These are phyloP conservation scores for Cairneyella variabilis DNA, from an alignment of 495 filamentous ascomycete genomes.

Conservation along the genomic window DNA sequence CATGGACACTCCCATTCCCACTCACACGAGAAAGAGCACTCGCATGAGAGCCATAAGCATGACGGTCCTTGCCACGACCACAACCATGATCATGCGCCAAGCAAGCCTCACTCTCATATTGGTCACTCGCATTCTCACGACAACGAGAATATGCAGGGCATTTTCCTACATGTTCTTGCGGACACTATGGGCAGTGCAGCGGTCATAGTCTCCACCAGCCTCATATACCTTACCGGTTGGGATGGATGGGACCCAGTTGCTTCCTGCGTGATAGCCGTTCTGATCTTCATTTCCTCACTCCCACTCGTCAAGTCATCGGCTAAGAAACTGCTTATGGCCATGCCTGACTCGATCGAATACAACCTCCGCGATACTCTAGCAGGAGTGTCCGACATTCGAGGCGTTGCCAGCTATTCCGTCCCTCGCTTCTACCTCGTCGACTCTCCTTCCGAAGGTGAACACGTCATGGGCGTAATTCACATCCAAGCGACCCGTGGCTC, in stretches of 20 bases:
- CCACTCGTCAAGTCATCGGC: conserved; percentile 86
- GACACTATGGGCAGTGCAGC: conserved; percentile 93
- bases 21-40: conserved; percentile 6
- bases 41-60: conserved; percentile 6
- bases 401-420: conserved; percentile 80
- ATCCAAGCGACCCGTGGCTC: conserved; percentile 66
- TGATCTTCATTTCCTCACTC: conserved; percentile 85
- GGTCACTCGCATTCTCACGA: conserved; percentile 59
- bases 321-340: conserved; percentile 71
- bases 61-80: conserved; percentile 12
- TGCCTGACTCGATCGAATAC: conserved; percentile 86
- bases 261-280: conserved; percentile 85
- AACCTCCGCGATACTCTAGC: conserved; percentile 79
- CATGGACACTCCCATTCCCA: conserved; percentile 31
- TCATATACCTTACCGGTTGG: conserved; percentile 85
- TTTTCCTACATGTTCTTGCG: conserved; percentile 92
- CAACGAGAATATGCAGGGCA: conserved; percentile 99
- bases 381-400: conserved; percentile 75
- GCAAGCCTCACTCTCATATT: conserved; percentile 23
- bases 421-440: conserved; percentile 95
- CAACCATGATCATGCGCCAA: conserved; percentile 26
- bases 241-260: conserved; percentile 94
- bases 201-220: conserved; percentile 85
- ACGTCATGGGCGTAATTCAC: conserved; percentile 75
- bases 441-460: conserved; percentile 35